These are phyloP conservation scores for Amylostereum chailletii DNA, from an alignment of 1,284 basidiomycete genomes.

Conservation along the genomic window DNA sequence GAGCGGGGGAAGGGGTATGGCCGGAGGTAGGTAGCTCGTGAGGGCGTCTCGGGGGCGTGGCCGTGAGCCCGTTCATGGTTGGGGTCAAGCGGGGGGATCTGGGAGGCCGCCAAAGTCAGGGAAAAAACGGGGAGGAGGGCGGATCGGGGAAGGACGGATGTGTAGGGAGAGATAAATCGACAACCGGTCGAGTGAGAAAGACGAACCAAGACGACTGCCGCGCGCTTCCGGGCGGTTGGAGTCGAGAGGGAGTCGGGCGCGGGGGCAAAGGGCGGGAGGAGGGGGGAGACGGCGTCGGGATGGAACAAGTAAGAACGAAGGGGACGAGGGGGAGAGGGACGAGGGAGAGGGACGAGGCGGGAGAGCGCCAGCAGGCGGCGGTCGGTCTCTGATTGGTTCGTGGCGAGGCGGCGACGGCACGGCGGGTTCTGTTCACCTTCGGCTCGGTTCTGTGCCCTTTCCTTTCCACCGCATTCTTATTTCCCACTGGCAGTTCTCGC, in stretches of 20 bases:
- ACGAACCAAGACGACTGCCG: no score
- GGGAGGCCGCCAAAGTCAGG: no score
- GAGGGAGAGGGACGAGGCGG: conserved; percentile 8
- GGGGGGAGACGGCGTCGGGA: conserved; percentile 1
- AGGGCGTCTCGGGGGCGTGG: conserved; percentile 11
- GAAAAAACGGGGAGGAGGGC: background rate
- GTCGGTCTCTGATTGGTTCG: conserved; percentile 4
- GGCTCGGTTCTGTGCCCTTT: no score
- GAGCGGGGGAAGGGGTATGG: conserved; percentile 15
- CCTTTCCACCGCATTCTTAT: no score
- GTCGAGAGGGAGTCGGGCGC: no score
- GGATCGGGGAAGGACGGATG: conserved; percentile 3
- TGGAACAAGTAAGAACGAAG: conserved; percentile 3
- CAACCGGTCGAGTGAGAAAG: no score
- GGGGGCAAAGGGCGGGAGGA: no score
- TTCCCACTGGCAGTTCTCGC: no score
- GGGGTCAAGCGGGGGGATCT: background rate
- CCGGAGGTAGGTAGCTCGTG: conserved; percentile 12
- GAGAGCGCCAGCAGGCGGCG: conserved; percentile 3
- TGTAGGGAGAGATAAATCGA: no score
- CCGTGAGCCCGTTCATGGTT: conserved; percentile 8
- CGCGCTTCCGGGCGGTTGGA: no score
- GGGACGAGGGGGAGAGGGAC: background rate
- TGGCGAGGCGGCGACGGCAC: background rate
- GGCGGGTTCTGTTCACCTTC: no score